Evolutionary conservation across 106 monocot species (phyloP).

Genomic region (Acorus gramineus): DNA sequence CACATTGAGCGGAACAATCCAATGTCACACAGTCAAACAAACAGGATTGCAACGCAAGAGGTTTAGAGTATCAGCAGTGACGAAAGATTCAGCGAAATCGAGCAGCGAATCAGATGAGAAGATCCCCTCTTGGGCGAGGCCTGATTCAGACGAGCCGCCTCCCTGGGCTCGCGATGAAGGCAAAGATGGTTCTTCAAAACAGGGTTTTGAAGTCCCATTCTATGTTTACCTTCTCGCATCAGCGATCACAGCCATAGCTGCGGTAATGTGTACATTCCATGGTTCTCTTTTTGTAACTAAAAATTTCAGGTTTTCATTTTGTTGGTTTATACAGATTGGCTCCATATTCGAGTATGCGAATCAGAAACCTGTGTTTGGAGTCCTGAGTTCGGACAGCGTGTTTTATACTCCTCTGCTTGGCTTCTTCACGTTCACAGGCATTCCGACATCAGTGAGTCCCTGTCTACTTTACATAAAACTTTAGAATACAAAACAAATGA

Average conservation of each 20-base stretch:
- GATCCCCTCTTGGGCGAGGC: slow-evolving; percentile 78
- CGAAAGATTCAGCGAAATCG: slow-evolving; percentile 51
- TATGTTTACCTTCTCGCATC: slow-evolving; percentile 75
- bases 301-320: not conserved
- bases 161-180: slow-evolving; percentile 74
- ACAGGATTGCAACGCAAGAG: not conserved
- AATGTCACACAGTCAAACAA: slow-evolving; percentile 2
- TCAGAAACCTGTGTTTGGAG: slow-evolving; percentile 79
- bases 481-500: too few relatives aligned
- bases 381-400: slow-evolving; percentile 57
- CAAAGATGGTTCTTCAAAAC: slow-evolving; percentile 17
- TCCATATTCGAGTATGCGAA: slow-evolving; percentile 82
- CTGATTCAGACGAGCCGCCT: slow-evolving; percentile 78
- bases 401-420: slow-evolving; percentile 87
- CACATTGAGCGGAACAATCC: not conserved
- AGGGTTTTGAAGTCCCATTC: slow-evolving; percentile 54
- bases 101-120: slow-evolving; percentile 51
- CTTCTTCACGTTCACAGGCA: slow-evolving; percentile 78
- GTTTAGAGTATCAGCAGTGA: slow-evolving; percentile 32
- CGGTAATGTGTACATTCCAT: slow-evolving; percentile 28
- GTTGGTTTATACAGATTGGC: slow-evolving; percentile 46
- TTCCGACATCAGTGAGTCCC: slow-evolving; percentile 70
- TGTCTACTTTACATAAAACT: too few relatives aligned
- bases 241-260: slow-evolving; percentile 76
- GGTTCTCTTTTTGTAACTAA: not conserved